A percentile compares a stretch with the other conserved stretches of the same genome.
Conservation (phyloP, 2,329 filamentous ascomycete genomes). For the Arthrobotrys iridis region DNA sequence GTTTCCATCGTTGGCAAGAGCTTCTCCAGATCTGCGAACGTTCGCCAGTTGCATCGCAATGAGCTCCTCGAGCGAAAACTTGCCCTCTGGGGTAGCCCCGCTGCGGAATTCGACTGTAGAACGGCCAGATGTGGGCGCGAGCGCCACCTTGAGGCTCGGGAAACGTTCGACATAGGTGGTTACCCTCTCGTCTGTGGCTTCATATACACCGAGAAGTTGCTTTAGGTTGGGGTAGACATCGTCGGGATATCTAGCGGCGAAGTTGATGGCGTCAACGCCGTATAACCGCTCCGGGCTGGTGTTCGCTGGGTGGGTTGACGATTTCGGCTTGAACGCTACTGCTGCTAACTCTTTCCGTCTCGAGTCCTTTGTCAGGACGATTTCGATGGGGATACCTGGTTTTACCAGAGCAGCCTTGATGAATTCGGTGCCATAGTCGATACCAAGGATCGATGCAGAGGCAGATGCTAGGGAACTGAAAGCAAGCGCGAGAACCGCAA, state of each 20-base stretch:
- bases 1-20: constrained; percentile 78
- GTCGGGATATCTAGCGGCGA: constrained; percentile 85
- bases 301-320: constrained; percentile 70
- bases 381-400: constrained; percentile 95
- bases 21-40: constrained; percentile 87
- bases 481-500: constrained; percentile 68
- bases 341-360: constrained; percentile 93
- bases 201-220: constrained; percentile 79
- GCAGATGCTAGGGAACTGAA: constrained; percentile 69
- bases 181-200: constrained; percentile 67
- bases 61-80: constrained; percentile 85
- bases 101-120: constrained; percentile 85
- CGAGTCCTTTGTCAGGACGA: constrained; percentile 96
- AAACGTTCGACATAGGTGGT: constrained; percentile 79
- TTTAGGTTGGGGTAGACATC: constrained; percentile 97
- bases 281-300: constrained; percentile 88
- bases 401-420: constrained; percentile 97
- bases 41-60: constrained; percentile 96
- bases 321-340: constrained; percentile 84
- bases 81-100: constrained; percentile 66
- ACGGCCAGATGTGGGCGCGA: constrained; percentile 63
- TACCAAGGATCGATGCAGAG: constrained; percentile 82
- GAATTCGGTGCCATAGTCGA: constrained; percentile 95
- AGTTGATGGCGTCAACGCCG: constrained; percentile 87
- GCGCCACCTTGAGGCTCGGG: constrained; percentile 75